Conservation (phyloP, 768 basidiomycete species). For the Phallus indusiatus region DNA sequence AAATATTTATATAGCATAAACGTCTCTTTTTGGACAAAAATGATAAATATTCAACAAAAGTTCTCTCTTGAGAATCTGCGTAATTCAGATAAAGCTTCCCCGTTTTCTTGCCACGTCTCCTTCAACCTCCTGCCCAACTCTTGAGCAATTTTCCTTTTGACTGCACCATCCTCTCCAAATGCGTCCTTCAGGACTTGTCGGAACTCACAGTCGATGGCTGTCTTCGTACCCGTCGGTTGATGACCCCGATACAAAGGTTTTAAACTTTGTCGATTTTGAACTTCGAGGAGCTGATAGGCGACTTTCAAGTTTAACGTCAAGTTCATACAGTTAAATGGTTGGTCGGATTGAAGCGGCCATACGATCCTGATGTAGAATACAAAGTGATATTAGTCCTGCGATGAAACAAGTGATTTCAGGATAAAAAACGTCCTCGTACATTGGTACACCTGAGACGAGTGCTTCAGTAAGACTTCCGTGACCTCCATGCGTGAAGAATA, state of each 20-base stretch:
- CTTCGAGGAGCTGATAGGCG: slow-evolving; percentile 21
- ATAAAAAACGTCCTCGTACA: slow-evolving; percentile 10
- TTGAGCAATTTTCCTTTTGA: background rate
- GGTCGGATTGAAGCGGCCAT: slow-evolving; percentile 20
- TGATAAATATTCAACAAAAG: background rate
- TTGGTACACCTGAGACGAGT: slow-evolving; percentile 15
- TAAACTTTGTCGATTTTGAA: slow-evolving; percentile 6
- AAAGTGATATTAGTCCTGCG: background rate
- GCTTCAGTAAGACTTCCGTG: slow-evolving; percentile 18
- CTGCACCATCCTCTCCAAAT: background rate
- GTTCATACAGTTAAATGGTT: slow-evolving; percentile 16
- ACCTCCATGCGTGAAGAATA: slow-evolving; percentile 20
- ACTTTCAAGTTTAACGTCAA: slow-evolving; percentile 16
- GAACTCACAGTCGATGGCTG: background rate
- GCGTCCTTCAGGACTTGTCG: background rate
- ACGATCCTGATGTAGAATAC: slow-evolving; percentile 14
- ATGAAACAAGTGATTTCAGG: background rate
- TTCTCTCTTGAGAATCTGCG: background rate
- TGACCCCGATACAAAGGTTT: background rate
- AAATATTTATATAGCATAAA: too few species aligned
- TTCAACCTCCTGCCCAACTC: background rate
- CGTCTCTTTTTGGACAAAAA: too few species aligned
- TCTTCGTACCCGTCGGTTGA: background rate
- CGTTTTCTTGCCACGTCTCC: background rate
- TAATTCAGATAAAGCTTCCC: background rate